A percentile compares a stretch with the other conserved stretches of the same genome.
Conservation (phyloP, 768 basidiomycete genomes). For the Termitomyces sp. region DNA sequence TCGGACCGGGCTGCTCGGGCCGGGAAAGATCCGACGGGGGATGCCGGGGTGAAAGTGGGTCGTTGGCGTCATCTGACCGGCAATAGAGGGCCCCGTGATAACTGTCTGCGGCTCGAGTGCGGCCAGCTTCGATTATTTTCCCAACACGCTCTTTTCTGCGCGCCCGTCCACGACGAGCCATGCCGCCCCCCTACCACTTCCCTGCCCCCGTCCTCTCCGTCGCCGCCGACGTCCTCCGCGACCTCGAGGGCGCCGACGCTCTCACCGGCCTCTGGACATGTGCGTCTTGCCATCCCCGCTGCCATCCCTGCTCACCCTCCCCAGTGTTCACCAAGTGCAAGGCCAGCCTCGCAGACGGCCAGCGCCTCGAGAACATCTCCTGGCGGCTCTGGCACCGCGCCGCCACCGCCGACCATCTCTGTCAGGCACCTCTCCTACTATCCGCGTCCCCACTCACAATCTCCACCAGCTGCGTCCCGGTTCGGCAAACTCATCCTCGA, state of each 20-base stretch:
- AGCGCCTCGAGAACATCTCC: conserved; percentile 77
- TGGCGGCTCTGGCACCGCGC: conserved; percentile 82
- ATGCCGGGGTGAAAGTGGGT: too few species aligned
- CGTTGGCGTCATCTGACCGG: too few species aligned
- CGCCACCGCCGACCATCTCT: not conserved
- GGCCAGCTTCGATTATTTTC: conserved; percentile 13
- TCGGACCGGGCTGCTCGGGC: too few species aligned
- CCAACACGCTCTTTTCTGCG: conserved; percentile 4
- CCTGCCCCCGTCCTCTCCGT: conserved; percentile 65
- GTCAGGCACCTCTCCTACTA: not conserved
- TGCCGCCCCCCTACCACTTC: conserved; percentile 28
- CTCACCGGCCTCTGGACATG: conserved; percentile 64
- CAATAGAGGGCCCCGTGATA: conserved; percentile 10
- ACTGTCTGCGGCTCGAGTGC: not conserved
- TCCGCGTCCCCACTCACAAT: too few species aligned
- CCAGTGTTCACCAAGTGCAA: conserved; percentile 85
- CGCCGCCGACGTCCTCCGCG: conserved; percentile 57
- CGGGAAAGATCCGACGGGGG: too few species aligned
- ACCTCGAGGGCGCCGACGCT: conserved; percentile 64
- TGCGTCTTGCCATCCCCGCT: conserved; percentile 22
- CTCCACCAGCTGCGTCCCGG: too few species aligned
- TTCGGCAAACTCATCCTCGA: conserved; percentile 43
- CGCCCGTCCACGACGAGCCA: not conserved
- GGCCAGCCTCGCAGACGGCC: conserved; percentile 72
- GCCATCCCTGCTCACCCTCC: conserved; percentile 20